Percentiles rank a stretch among this genome's conserved stretches.
Evolutionary conservation across 73 alveolate genomes (phyloP).

Genomic region (Symbiodinium pilosum): DNA sequence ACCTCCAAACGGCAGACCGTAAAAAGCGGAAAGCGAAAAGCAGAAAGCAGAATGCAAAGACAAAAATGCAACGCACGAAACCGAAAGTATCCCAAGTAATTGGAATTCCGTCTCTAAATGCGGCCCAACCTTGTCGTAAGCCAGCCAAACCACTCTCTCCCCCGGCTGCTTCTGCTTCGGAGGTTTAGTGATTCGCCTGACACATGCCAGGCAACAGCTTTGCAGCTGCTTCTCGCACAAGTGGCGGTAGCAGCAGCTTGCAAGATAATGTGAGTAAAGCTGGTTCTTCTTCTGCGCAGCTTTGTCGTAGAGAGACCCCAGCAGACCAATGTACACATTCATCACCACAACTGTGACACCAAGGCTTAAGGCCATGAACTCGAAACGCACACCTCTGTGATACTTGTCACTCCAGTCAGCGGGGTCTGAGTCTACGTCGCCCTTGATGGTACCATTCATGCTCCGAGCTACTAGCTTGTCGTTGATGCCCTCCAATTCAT

Average conservation of each 20-base stretch:
- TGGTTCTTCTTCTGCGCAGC: background rate
- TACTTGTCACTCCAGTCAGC: background rate
- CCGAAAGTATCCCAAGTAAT: background rate
- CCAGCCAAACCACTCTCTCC: background rate
- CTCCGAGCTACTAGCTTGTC: background rate
- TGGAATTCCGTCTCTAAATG: background rate
- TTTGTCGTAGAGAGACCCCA: slow-evolving; percentile 9
- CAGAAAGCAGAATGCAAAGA: background rate
- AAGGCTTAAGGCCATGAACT: background rate
- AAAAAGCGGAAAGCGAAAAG: too few relatives aligned
- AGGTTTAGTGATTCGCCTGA: background rate
- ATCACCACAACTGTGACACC: slow-evolving; percentile 13
- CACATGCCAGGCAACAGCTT: background rate
- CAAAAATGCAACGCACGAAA: background rate
- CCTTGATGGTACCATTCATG: background rate
- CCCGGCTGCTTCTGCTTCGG: background rate
- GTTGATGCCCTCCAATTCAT: slow-evolving; percentile 16
- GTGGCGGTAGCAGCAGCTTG: background rate
- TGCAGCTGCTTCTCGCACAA: background rate
- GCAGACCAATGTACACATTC: slow-evolving; percentile 19
- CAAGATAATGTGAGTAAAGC: background rate
- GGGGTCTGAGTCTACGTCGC: background rate
- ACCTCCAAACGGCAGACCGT: too few relatives aligned
- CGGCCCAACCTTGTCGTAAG: background rate
- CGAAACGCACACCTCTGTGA: background rate